Conservation (phyloP, 2,329 filamentous ascomycete species). For the Cercospora beticola region DNA sequence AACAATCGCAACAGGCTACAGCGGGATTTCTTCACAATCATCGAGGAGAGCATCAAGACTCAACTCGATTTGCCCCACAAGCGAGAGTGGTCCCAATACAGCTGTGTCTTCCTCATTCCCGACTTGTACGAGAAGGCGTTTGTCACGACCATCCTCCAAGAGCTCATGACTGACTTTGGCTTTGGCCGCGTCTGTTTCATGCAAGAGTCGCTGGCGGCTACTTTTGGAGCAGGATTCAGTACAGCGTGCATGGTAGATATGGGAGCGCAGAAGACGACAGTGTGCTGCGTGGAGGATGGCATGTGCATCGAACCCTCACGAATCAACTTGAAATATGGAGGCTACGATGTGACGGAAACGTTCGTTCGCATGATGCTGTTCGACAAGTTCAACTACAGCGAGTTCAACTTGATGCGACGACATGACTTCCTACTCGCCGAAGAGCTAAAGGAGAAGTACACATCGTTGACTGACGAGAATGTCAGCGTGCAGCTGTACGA, state of each 20-base stretch:
- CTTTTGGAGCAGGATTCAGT: slow-evolving; percentile 92
- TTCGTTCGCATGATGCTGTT: slow-evolving; percentile 98
- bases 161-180: slow-evolving; percentile 84
- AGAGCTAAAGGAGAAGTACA: slow-evolving; percentile 90
- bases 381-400: slow-evolving; percentile 91
- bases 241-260: slow-evolving; percentile 94
- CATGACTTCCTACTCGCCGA: slow-evolving; percentile 94
- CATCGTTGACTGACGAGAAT: slow-evolving; percentile 85
- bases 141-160: slow-evolving; percentile 78
- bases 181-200: slow-evolving; percentile 90
- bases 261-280: slow-evolving; percentile 94
- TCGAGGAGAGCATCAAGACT: slow-evolving; percentile 82
- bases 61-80: slow-evolving; percentile 77
- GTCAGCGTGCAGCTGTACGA: slow-evolving; percentile 85
- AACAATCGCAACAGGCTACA: slow-evolving; percentile 73
- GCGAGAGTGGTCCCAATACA: slow-evolving; percentile 84
- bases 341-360: slow-evolving; percentile 86
- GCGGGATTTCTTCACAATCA: slow-evolving; percentile 80
- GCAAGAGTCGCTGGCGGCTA: slow-evolving; percentile 91
- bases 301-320: slow-evolving; percentile 92
- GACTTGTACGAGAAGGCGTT: slow-evolving; percentile 95
- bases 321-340: slow-evolving; percentile 91
- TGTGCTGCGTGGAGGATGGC: slow-evolving; percentile 95
- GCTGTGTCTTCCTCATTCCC: slow-evolving; percentile 94
- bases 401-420: slow-evolving; percentile 85